Conservation (phyloP, 306 rosid genomes). For the Bauhinia variegata region DNA sequence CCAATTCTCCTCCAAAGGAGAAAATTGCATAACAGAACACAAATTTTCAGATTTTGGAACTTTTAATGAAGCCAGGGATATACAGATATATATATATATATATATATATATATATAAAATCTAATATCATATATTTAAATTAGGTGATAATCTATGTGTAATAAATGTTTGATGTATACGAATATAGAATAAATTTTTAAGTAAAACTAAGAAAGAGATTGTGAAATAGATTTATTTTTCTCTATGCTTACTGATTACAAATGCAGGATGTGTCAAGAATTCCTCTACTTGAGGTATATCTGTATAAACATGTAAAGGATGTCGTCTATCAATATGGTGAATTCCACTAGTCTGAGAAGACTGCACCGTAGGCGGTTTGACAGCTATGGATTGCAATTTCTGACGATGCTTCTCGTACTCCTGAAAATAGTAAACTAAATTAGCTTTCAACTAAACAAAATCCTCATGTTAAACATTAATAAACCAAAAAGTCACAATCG, state of each 20-base stretch:
- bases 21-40: constrained; percentile 10
- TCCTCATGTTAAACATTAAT: constrained; percentile 17
- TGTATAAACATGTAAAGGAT: constrained; percentile 67
- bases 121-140: constrained; percentile 13
- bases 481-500: constrained; percentile 23
- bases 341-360: constrained; percentile 45
- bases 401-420: constrained; percentile 62
- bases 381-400: constrained; percentile 48
- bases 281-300: constrained; percentile 92
- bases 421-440: constrained; percentile 51
- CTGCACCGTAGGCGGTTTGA: constrained; percentile 28
- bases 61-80: constrained; percentile 2
- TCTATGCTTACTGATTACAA: constrained; percentile 69
- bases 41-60: constrained; percentile 12
- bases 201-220: no score
- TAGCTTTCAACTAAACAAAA: constrained; percentile 28
- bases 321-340: constrained; percentile 39
- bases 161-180: background rate
- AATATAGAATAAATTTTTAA: no score
- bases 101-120: no score
- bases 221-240: constrained; percentile 15
- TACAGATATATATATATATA: no score
- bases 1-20: constrained; percentile 14
- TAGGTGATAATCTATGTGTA: background rate
- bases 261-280: constrained; percentile 69